Conservation (phyloP, 306 rosid species). For the Ormosia semicastrata region DNA sequence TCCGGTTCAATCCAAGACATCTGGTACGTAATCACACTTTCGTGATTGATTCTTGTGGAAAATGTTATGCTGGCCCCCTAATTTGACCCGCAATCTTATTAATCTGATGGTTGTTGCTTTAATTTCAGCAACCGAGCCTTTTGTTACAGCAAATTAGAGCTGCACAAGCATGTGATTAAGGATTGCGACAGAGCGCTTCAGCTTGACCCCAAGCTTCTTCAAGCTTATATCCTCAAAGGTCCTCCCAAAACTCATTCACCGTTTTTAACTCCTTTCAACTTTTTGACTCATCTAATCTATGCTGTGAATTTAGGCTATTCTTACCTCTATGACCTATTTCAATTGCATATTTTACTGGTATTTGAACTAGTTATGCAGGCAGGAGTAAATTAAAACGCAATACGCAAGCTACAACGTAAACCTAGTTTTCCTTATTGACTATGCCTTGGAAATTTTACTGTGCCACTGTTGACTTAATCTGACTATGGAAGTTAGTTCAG, state of each 20-base stretch:
- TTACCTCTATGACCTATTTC: neutral
- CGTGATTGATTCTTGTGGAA: neutral
- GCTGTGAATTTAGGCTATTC: neutral
- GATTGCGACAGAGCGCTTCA: conserved; percentile 76
- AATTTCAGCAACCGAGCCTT: conserved; percentile 73
- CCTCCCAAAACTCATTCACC: neutral
- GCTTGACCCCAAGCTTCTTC: conserved; percentile 62
- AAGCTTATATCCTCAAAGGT: conserved; percentile 77
- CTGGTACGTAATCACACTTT: conserved; percentile 44
- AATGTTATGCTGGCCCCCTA: neutral
- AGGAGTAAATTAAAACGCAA: neutral
- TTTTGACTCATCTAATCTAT: neutral
- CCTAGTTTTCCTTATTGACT: neutral
- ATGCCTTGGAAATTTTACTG: conserved; percentile 9
- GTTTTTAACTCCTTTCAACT: conserved; percentile 6
- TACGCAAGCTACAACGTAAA: neutral
- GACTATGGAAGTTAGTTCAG: neutral
- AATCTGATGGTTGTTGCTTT: conserved; percentile 17
- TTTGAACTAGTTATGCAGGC: conserved; percentile 11
- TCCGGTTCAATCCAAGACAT: conserved; percentile 65
- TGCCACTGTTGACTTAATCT: conserved; percentile 23
- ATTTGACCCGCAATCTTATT: conserved; percentile 10
- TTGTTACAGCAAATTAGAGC: conserved; percentile 81
- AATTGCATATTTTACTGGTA: neutral
- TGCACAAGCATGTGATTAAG: conserved; percentile 74